Evolutionary conservation across 495 filamentous ascomycete genomes (phyloP).

Genomic region (Evansstolkia leycettana): DNA sequence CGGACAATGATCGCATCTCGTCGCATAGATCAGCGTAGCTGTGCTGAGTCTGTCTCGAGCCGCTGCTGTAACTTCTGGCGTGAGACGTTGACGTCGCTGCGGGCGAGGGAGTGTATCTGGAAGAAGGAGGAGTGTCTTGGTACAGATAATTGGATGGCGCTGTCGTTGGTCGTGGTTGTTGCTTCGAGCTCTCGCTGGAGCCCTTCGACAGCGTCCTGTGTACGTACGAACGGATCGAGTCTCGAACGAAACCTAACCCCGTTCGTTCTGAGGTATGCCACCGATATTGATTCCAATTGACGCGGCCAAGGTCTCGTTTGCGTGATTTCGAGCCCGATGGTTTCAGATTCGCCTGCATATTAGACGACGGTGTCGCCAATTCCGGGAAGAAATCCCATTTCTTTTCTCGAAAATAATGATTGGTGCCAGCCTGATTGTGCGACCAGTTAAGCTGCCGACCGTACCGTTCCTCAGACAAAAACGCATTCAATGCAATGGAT

Average conservation of each 20-base stretch:
- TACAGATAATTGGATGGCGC: constrained; percentile 1
- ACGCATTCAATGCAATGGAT: constrained; percentile 5
- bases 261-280: constrained; percentile 7
- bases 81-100: no score
- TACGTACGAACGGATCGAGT: constrained; percentile 28
- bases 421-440: constrained; percentile 16
- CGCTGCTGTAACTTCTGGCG: constrained; percentile 3
- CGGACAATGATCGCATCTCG: constrained; percentile 11
- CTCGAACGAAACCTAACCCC: constrained; percentile 16
- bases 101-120: no score
- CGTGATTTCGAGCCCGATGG: constrained; percentile 4
- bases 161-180: constrained; percentile 7
- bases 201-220: constrained; percentile 19
- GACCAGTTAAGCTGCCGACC: constrained; percentile 13
- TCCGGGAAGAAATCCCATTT: constrained; percentile 39
- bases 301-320: constrained; percentile 10
- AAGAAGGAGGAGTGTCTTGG: no score
- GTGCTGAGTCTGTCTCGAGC: no score
- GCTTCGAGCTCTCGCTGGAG: constrained; percentile 13
- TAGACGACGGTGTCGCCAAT: constrained; percentile 20
- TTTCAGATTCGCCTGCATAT: constrained; percentile 5
- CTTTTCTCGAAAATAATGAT: constrained; percentile 37
- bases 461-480: constrained; percentile 16
- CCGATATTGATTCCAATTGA: neutral
- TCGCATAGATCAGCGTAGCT: constrained; percentile 3